These are phyloP conservation scores for Pseudonectria foliicola DNA, from an alignment of 2,329 filamentous ascomycete genomes.

Conservation along the genomic window DNA sequence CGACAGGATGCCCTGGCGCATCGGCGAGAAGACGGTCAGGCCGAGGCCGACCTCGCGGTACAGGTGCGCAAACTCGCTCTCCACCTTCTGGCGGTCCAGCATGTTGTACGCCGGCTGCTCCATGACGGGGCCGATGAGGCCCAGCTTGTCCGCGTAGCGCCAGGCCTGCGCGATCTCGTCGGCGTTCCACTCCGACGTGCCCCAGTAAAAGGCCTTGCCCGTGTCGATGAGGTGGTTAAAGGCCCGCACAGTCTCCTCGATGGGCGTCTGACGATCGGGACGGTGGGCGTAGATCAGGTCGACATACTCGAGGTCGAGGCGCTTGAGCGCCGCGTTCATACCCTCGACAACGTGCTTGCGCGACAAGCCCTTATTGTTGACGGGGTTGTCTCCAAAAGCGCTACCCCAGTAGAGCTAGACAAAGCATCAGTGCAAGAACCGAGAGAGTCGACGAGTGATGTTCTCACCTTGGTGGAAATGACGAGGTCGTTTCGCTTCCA, in stretches of 20 bases:
- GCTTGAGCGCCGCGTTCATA: conserved; percentile 50
- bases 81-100: conserved; percentile 54
- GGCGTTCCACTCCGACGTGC: conserved; percentile 61
- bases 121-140: conserved; percentile 55
- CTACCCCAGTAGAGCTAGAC: conserved; percentile 56
- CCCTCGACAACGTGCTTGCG: conserved; percentile 66
- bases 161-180: conserved; percentile 59
- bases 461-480: conserved; percentile 49
- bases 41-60: conserved; percentile 55
- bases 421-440: background rate
- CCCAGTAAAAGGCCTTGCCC: conserved; percentile 65
- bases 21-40: conserved; percentile 55
- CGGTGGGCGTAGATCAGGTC: conserved; percentile 65
- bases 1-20: conserved; percentile 51
- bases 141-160: conserved; percentile 52
- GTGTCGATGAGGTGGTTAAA: conserved; percentile 64
- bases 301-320: conserved; percentile 53
- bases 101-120: conserved; percentile 64
- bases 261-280: conserved; percentile 59
- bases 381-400: conserved; percentile 51
- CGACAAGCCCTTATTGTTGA: conserved; percentile 62
- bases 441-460: conserved; percentile 1
- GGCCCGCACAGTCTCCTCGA: conserved; percentile 62
- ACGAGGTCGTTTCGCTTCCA: conserved; percentile 57
- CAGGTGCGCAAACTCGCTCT: conserved; percentile 53